A percentile compares a stretch with the other conserved stretches of the same genome.
phyloP scores from a whole-genome alignment of 106 monocot genomes.

The Vanilla planifolia region DNA sequence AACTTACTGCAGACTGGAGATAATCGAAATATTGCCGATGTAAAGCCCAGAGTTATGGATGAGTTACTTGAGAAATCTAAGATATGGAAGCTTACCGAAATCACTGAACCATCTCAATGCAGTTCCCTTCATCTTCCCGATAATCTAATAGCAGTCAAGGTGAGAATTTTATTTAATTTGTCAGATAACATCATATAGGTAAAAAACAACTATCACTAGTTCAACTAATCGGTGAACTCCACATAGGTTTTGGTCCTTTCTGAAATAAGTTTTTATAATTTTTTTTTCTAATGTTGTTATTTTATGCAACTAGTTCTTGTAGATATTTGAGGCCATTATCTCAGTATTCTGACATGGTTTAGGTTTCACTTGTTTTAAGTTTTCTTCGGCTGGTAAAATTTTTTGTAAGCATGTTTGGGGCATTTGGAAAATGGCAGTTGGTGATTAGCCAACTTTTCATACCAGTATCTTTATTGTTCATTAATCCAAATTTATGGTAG shows the following conservation, averaged over 20 bases:
- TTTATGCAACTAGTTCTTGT: conserved; percentile 3
- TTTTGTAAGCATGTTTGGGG: no score
- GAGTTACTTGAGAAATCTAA: conserved; percentile 37
- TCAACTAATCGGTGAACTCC: no score
- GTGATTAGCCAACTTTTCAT: no score
- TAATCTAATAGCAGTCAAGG: conserved; percentile 31
- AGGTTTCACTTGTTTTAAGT: no score
- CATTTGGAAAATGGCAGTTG: no score
- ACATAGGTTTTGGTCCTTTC: conserved; percentile 2
- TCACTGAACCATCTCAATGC: conserved; percentile 44
- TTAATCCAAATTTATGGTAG: no score
- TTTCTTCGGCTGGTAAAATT: no score
- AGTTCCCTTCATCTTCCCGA: conserved; percentile 34
- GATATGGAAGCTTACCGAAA: conserved; percentile 38
- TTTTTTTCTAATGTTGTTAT: not conserved
- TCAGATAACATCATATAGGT: not conserved
- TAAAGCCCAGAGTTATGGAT: conserved; percentile 35
- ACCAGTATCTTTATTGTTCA: no score
- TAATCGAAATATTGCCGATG: conserved; percentile 25
- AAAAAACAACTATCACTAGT: not conserved
- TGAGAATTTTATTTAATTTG: conserved; percentile 5
- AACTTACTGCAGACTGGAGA: conserved; percentile 34
- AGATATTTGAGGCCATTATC: not conserved
- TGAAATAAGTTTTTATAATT: not conserved
- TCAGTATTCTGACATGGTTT: no score